A percentile compares a stretch with the other conserved stretches of the same genome.
These are phyloP conservation scores for Boehmeria nivea DNA, from an alignment of 306 rosid species.

Conservation along the genomic window DNA sequence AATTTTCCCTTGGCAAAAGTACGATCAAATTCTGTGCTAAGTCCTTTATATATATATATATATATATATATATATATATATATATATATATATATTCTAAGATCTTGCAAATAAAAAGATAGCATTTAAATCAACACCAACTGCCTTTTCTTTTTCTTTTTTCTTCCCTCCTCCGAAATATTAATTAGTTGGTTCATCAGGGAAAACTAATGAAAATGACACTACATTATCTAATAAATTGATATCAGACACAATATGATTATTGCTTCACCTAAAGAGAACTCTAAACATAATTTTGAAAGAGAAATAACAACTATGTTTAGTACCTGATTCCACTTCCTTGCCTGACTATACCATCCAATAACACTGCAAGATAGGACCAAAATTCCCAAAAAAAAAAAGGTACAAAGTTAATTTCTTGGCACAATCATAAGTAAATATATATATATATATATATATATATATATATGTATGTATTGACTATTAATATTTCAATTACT, in stretches of 20 bases:
- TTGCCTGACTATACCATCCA: conserved; percentile 79
- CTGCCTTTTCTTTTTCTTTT: too few relatives aligned
- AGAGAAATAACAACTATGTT: neutral
- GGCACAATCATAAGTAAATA: neutral
- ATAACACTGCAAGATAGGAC: conserved; percentile 52
- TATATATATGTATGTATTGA: too few relatives aligned
- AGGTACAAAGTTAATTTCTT: neutral
- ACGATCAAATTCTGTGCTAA: neutral
- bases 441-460: too few relatives aligned
- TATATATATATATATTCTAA: too few relatives aligned
- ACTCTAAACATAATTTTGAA: neutral
- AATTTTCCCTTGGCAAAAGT: neutral
- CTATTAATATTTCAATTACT: neutral
- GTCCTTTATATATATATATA: neutral
- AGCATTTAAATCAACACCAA: too few relatives aligned
- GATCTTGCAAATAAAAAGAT: too few relatives aligned
- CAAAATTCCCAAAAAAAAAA: neutral
- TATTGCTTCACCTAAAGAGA: neutral
- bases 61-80: too few relatives aligned
- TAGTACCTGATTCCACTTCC: conserved; percentile 94
- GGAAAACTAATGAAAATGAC: too few relatives aligned
- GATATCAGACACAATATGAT: too few relatives aligned
- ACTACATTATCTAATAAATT: too few relatives aligned
- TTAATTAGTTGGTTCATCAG: too few relatives aligned
- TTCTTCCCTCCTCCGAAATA: too few relatives aligned